These are phyloP conservation scores for Priceomyces melissophilus DNA, from an alignment of 805 yeast genomes.

Conservation along the genomic window DNA sequence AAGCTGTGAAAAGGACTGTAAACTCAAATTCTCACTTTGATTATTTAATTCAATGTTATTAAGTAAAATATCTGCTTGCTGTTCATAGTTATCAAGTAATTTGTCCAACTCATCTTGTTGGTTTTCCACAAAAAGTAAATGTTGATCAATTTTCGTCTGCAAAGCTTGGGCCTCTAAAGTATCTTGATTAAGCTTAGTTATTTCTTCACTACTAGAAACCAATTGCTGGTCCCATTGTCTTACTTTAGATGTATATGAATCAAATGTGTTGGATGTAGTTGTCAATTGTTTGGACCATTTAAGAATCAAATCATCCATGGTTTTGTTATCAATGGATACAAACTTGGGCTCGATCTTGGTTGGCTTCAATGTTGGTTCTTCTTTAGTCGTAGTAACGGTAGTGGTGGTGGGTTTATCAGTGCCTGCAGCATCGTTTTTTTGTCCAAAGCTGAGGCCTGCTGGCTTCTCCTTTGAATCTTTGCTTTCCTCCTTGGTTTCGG, in stretches of 20 bases:
- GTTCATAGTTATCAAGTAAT: conserved; percentile 78
- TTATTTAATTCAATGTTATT: conserved; percentile 32
- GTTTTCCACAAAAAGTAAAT: conserved; percentile 76
- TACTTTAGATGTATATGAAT: conserved; percentile 67
- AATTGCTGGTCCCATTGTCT: conserved; percentile 83
- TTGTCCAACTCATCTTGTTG: conserved; percentile 91
- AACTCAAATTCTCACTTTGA: conserved; percentile 8
- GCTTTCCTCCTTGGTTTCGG: conserved; percentile 1
- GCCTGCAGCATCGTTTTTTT: conserved; percentile 12
- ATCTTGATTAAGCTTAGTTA: conserved; percentile 71
- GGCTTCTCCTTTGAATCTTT: neutral
- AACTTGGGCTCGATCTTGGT: conserved; percentile 64
- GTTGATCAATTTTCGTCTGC: conserved; percentile 83
- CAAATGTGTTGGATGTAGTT: conserved; percentile 69
- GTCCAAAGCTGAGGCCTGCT: conserved; percentile 2
- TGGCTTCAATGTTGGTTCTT: conserved; percentile 36
- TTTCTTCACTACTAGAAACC: conserved; percentile 82
- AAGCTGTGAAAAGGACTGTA: conserved; percentile 5
- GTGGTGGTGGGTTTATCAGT: conserved; percentile 4
- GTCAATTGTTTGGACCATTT: conserved; percentile 91
- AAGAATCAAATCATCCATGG: conserved; percentile 86
- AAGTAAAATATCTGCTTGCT: conserved; percentile 56
- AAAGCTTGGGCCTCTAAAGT: conserved; percentile 80
- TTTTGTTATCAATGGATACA: conserved; percentile 80
- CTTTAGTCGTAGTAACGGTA: conserved; percentile 9